Conservation (phyloP, 805 yeast genomes). For the Wickerhamomyces xylosicus region DNA sequence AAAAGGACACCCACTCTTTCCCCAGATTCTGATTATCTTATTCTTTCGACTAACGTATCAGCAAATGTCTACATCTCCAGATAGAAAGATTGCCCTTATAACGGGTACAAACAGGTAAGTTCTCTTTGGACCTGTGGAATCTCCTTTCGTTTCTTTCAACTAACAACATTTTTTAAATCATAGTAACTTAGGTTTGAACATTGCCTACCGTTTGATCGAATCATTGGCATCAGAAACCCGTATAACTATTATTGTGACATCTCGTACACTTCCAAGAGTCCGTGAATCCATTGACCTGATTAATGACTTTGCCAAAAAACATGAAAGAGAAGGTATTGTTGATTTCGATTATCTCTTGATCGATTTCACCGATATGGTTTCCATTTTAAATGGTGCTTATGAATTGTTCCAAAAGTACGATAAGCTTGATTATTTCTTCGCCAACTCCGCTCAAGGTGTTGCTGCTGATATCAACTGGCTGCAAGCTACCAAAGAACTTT, state of each 20-base stretch:
- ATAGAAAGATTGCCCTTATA: conserved; percentile 30
- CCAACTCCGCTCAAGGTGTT: conserved; percentile 87
- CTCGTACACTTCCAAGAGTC: conserved; percentile 80
- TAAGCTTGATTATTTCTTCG: conserved; percentile 66
- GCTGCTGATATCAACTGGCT: conserved; percentile 83
- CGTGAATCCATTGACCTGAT: conserved; percentile 60
- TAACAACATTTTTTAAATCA: neutral
- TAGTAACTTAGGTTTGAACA: conserved; percentile 75
- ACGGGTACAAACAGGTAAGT: conserved; percentile 32
- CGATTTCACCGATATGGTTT: conserved; percentile 88
- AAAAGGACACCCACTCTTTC: too few species aligned
- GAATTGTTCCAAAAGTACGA: conserved; percentile 57
- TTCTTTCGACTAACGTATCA: too few species aligned
- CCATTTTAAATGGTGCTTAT: conserved; percentile 63
- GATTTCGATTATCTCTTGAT: conserved; percentile 84
- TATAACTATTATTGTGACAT: conserved; percentile 77
- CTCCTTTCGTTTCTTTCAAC: neutral
- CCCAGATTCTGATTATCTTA: too few species aligned
- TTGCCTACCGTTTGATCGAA: conserved; percentile 70
- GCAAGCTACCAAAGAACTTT: conserved; percentile 60
- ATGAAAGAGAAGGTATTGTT: conserved; percentile 42
- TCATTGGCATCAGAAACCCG: conserved; percentile 40
- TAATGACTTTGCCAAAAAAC: conserved; percentile 30
- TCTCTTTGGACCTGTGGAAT: neutral
- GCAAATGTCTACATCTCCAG: conserved; percentile 1